Percentiles rank a stretch among this genome's conserved stretches.
Conservation (phyloP, 768 basidiomycete genomes). For the Tubosaeta sp. region DNA sequence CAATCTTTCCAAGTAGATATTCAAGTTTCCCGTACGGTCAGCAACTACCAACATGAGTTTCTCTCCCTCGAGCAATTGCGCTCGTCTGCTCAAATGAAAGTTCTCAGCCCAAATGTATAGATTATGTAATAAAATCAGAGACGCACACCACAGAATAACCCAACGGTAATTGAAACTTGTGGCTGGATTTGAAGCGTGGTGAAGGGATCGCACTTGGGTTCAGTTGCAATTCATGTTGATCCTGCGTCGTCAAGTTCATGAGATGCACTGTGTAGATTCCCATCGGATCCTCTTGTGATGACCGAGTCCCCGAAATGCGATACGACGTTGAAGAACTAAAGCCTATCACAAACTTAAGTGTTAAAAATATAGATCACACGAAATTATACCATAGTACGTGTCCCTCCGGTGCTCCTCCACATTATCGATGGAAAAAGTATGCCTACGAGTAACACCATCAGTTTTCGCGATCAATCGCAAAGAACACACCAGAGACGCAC, state of each 20-base stretch:
- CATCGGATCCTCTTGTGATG: slow-evolving; percentile 15
- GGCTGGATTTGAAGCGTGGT: slow-evolving; percentile 13
- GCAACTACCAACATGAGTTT: slow-evolving; percentile 41
- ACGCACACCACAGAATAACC: slow-evolving; percentile 20
- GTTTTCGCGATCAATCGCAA: neutral
- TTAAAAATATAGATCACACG: too few species aligned
- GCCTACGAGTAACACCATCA: slow-evolving; percentile 3
- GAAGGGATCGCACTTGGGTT: slow-evolving; percentile 20
- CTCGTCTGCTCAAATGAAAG: slow-evolving; percentile 21
- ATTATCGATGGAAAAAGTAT: slow-evolving; percentile 6
- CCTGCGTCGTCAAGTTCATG: slow-evolving; percentile 27
- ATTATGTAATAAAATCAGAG: neutral
- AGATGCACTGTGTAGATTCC: slow-evolving; percentile 19
- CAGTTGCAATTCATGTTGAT: slow-evolving; percentile 25
- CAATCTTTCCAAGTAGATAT: slow-evolving; percentile 38
- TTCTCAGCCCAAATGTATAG: neutral
- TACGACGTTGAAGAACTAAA: neutral
- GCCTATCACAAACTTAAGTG: neutral
- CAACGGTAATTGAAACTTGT: slow-evolving; percentile 17
- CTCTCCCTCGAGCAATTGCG: slow-evolving; percentile 38
- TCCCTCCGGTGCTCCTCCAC: slow-evolving; percentile 3
- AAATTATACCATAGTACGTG: neutral
- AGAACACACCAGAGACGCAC: slow-evolving; percentile 6
- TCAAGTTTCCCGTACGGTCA: slow-evolving; percentile 31
- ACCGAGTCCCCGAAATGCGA: slow-evolving; percentile 3